A percentile compares a stretch with the other conserved stretches of the same genome.
Evolutionary conservation across 768 basidiomycete species (phyloP).

Genomic region (Lentinula lateritia): DNA sequence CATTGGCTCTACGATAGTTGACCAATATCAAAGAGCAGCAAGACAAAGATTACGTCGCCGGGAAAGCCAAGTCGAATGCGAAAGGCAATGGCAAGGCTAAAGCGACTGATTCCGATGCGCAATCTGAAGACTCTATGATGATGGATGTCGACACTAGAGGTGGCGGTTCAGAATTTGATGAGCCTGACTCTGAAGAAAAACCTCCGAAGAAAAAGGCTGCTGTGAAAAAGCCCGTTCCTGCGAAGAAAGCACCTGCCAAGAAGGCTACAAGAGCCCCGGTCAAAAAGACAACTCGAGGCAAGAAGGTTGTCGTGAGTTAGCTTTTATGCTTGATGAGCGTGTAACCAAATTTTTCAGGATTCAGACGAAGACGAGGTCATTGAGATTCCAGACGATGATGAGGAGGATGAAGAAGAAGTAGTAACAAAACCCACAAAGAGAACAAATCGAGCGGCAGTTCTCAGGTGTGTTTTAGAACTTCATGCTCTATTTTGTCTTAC

Average conservation of each 20-base stretch:
- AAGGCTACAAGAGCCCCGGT: constrained; percentile 37
- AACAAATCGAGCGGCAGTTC: constrained; percentile 57
- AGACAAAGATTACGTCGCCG: constrained; percentile 57
- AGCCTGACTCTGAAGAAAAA: constrained; percentile 43
- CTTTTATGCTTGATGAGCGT: not conserved
- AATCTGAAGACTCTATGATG: constrained; percentile 64
- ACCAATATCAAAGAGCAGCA: constrained; percentile 65
- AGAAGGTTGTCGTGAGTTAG: constrained; percentile 35
- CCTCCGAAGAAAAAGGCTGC: constrained; percentile 30
- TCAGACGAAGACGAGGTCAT: constrained; percentile 47
- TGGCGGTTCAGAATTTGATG: constrained; percentile 36
- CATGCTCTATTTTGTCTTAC: not conserved
- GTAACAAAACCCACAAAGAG: constrained; percentile 42
- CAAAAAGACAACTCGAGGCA: constrained; percentile 37
- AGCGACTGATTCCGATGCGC: constrained; percentile 46
- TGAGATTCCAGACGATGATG: constrained; percentile 52
- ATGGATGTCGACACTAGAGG: constrained; percentile 58
- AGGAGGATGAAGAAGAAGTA: constrained; percentile 39
- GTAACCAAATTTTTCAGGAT: constrained; percentile 25
- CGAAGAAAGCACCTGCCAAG: constrained; percentile 23
- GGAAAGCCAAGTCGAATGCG: constrained; percentile 28
- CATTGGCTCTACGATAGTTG: constrained; percentile 35
- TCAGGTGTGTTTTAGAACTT: constrained; percentile 41
- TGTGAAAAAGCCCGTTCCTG: constrained; percentile 20
- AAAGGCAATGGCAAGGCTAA: constrained; percentile 55